Evolutionary conservation across 2,329 filamentous ascomycete species (phyloP).

Genomic region (Sodiomyces alkalinus): DNA sequence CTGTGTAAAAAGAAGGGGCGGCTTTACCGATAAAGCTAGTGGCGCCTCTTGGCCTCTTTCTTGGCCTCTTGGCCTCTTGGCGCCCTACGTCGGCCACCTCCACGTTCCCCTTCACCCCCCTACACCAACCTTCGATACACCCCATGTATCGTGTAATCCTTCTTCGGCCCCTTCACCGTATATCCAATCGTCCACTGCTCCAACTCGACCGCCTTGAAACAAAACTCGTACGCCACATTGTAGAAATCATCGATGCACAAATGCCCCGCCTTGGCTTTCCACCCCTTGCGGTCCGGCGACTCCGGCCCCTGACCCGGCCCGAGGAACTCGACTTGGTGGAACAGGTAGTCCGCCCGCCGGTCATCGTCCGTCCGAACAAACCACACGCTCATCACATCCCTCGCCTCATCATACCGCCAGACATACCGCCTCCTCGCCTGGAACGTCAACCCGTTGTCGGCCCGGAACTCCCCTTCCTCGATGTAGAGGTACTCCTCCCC

Average conservation of each 20-base stretch:
- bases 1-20: too few species aligned
- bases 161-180: conserved; percentile 54
- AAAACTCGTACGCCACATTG: conserved; percentile 53
- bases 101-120: too few species aligned
- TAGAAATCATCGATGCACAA: conserved; percentile 60
- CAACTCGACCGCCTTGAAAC: conserved; percentile 41
- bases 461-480: conserved; percentile 50
- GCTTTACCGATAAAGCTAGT: too few species aligned
- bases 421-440: conserved; percentile 51
- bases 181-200: conserved; percentile 46
- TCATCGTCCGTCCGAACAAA: conserved; percentile 52
- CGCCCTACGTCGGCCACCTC: too few species aligned
- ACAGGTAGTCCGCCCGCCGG: conserved; percentile 53
- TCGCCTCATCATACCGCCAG: conserved; percentile 50
- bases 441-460: conserved; percentile 39
- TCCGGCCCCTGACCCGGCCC: conserved; percentile 6
- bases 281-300: conserved; percentile 25
- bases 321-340: conserved; percentile 56
- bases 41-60: too few species aligned
- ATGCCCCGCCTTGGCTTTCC: conserved; percentile 52
- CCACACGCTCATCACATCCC: conserved; percentile 54
- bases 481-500: conserved; percentile 52
- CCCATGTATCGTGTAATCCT: conserved; percentile 52
- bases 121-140: conserved; percentile 29
- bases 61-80: too few species aligned